phyloP scores from a whole-genome alignment of 2,329 filamentous ascomycete genomes.

The Biscogniauxia mediterranea region DNA sequence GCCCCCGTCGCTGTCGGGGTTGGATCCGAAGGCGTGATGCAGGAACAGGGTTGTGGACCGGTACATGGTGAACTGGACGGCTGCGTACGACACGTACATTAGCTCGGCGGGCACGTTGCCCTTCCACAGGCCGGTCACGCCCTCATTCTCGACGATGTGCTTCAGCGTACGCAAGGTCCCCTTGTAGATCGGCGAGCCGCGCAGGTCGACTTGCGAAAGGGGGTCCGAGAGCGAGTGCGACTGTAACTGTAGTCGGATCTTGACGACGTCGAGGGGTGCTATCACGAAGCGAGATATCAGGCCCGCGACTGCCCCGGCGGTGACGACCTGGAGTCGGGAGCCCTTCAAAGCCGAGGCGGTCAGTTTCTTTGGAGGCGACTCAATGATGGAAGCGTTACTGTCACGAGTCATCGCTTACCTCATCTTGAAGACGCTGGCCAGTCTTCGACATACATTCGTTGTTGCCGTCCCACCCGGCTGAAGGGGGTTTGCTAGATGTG shows the following conservation, averaged over 20 bases:
- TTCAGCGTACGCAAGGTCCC: constrained; percentile 74
- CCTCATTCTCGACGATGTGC: constrained; percentile 77
- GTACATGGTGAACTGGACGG: constrained; percentile 87
- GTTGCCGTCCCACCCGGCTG: constrained; percentile 29
- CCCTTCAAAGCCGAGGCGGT: constrained; percentile 38
- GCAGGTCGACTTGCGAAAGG: constrained; percentile 50
- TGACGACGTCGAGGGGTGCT: constrained; percentile 93
- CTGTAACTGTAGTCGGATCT: constrained; percentile 95
- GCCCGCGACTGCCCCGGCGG: constrained; percentile 66
- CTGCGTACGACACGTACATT: constrained; percentile 89
- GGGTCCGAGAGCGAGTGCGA: constrained; percentile 80
- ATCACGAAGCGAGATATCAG: constrained; percentile 91
- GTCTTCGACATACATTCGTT: constrained; percentile 44
- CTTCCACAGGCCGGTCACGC: constrained; percentile 88
- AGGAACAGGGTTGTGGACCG: constrained; percentile 70
- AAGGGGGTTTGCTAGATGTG: constrained; percentile 5
- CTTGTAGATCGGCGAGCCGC: constrained; percentile 60
- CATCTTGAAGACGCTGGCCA: constrained; percentile 55
- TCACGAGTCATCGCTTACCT: constrained; percentile 39
- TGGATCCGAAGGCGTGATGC: constrained; percentile 45
- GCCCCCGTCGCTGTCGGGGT: constrained; percentile 32
- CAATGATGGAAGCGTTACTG: not conserved
- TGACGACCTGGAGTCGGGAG: constrained; percentile 54
- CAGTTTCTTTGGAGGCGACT: not conserved
- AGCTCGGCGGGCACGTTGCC: constrained; percentile 94